Percentiles rank a stretch among this genome's conserved stretches.
Conservation (phyloP, 2,329 filamentous ascomycete species). For the Arthrinium phaeospermum region DNA sequence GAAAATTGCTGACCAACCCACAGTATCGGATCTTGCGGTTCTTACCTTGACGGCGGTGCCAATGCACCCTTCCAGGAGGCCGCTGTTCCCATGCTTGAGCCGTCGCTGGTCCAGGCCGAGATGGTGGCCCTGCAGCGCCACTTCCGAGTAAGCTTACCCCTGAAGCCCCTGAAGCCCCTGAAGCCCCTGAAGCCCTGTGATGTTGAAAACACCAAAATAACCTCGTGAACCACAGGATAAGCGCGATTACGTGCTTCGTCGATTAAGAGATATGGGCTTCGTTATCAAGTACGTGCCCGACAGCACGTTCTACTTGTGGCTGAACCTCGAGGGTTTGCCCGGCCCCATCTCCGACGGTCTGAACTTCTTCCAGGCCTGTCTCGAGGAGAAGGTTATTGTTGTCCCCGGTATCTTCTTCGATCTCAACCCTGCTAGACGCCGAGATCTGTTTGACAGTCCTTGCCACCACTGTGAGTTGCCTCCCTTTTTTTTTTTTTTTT, state of each 20-base stretch:
- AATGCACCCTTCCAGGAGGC: constrained; percentile 97
- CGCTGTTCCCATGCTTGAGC: constrained; percentile 91
- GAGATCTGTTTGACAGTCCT: constrained; percentile 92
- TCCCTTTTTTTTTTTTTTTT: not conserved
- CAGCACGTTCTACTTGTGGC: constrained; percentile 91
- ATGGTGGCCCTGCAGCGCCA: constrained; percentile 90
- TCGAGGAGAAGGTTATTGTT: constrained; percentile 94
- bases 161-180: too few species aligned
- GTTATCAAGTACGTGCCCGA: constrained; percentile 83
- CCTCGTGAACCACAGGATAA: constrained; percentile 62
- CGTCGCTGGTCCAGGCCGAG: constrained; percentile 76
- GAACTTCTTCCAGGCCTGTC: constrained; percentile 95
- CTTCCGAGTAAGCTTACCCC: constrained; percentile 66
- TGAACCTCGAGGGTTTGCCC: constrained; percentile 71
- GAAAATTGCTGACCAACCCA: constrained; percentile 22
- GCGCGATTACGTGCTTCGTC: constrained; percentile 86
- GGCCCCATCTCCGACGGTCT: constrained; percentile 87
- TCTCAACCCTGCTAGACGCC: constrained; percentile 84
- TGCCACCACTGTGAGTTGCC: constrained; percentile 74
- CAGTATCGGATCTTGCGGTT: constrained; percentile 85
- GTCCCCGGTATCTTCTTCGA: constrained; percentile 99
- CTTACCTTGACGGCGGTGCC: constrained; percentile 92
- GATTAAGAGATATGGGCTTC: constrained; percentile 84
- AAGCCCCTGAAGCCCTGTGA: not conserved
- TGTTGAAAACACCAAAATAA: constrained; percentile 26